Evolutionary conservation across 352 stramenopile genomes (phyloP), one percentile per base, ranked within the genome.

Genomic region (Phytophthora gonapodyides): DNA sequence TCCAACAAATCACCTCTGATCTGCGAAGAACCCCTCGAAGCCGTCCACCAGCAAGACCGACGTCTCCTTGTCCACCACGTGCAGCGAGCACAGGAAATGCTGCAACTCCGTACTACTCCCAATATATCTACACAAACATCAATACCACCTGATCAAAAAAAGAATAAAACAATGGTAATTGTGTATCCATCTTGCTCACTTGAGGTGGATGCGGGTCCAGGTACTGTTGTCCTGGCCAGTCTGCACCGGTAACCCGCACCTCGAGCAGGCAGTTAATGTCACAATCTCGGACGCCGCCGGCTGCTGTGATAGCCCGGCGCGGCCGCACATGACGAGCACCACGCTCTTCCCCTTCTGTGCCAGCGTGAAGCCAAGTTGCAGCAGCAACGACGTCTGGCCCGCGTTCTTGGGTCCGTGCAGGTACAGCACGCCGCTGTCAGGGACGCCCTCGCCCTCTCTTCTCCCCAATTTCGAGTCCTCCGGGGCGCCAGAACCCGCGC

Each of bases 321-420:
- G 61, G 1, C 73, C 71, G 15, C 69, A 75, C 36, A 89, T 59
- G 16, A 88, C 49, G 27, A 89, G 67, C 50, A 87, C 74, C 16
- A 89, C 79, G 60, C 58, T 67, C 43, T 73, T 68, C 13, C 66
- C 76, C 2, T 44, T 55, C 27, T 70, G 73, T 9, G 70, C 79
- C 15, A 83, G 73, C 16, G 82, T 75, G 52, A 89, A 91, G 33
- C 73, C 82, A 49, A 81, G 82, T 40, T 89, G 79, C 31, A 91
- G 64, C 48, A 91, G 60, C 52, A 91, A 43, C 54, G 82, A 88
- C 50, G 79, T 89, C 65, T 84, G 69, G 0, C 79, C 79, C 1
- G 71, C 64, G 21, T 67, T 56, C 2, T 42, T n/a, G 2, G 77
- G 73, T 1, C 27, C 27, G 27, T 31, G 27, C 5, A 31, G 27